A percentile compares a stretch with the other conserved stretches of the same genome.
These are phyloP conservation scores for Yarrowia deformans DNA, from an alignment of 805 yeast genomes.

Conservation along the genomic window DNA sequence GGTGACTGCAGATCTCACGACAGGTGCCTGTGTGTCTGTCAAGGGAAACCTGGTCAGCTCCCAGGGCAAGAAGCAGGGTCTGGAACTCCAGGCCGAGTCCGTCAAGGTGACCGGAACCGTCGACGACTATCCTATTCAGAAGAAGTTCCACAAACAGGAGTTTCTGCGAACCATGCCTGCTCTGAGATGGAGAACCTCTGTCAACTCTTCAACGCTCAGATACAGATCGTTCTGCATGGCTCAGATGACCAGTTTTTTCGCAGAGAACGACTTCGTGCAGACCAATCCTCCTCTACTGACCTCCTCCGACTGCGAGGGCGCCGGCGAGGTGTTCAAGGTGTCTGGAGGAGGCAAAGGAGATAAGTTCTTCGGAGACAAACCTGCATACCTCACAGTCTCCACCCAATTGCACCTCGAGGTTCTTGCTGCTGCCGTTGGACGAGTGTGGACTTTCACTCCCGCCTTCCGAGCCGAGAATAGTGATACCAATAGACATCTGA, in stretches of 20 bases:
- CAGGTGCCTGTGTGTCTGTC: slow-evolving; percentile 58
- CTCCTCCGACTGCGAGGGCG: slow-evolving; percentile 95
- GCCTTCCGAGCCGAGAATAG: slow-evolving; percentile 94
- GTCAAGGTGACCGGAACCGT: slow-evolving; percentile 68
- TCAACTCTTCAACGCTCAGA: slow-evolving; percentile 71
- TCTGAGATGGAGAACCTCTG: slow-evolving; percentile 73
- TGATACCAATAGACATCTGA: slow-evolving; percentile 87
- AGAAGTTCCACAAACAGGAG: slow-evolving; percentile 71
- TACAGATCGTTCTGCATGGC: slow-evolving; percentile 73
- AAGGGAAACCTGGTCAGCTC: slow-evolving; percentile 57
- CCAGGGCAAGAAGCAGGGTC: slow-evolving; percentile 60
- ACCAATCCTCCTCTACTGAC: slow-evolving; percentile 89
- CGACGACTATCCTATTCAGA: slow-evolving; percentile 79
- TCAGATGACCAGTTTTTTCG: slow-evolving; percentile 62
- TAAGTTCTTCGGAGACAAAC: slow-evolving; percentile 52
- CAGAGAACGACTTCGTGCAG: slow-evolving; percentile 63
- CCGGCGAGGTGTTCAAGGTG: slow-evolving; percentile 84
- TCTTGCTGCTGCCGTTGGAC: slow-evolving; percentile 69
- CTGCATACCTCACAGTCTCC: slow-evolving; percentile 84
- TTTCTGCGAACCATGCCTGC: slow-evolving; percentile 77
- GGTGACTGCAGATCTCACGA: slow-evolving; percentile 46
- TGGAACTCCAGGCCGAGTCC: slow-evolving; percentile 56
- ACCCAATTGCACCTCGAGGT: slow-evolving; percentile 91
- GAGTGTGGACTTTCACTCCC: slow-evolving; percentile 90
- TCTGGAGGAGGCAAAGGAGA: slow-evolving; percentile 51